These are phyloP conservation scores for Trichoderma harzianum DNA, from an alignment of 2,329 filamentous ascomycete genomes.

Conservation along the genomic window DNA sequence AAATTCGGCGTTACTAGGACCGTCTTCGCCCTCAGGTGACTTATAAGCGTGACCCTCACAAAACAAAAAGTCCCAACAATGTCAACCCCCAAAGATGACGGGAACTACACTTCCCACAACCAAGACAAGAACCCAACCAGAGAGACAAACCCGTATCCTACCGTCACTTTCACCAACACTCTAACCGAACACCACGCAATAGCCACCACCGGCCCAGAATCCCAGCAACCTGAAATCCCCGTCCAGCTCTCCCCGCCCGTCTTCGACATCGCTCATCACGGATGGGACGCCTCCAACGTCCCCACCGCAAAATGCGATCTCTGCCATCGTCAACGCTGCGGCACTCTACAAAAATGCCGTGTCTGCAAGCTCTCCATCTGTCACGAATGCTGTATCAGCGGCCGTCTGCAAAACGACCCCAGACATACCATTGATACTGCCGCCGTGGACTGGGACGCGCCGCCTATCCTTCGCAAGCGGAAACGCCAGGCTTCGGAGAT, in stretches of 20 bases:
- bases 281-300: constrained; percentile 24
- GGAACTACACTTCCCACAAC: neutral
- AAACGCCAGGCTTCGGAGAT: neutral
- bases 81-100: neutral
- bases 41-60: neutral
- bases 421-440: constrained; percentile 24
- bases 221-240: neutral
- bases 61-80: neutral
- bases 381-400: constrained; percentile 21
- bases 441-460: constrained; percentile 21
- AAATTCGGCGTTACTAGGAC: neutral
- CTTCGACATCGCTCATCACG: constrained; percentile 18
- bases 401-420: constrained; percentile 19
- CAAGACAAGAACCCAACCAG: neutral
- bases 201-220: neutral
- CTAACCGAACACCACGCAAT: neutral
- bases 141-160: neutral
- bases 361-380: constrained; percentile 28
- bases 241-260: neutral
- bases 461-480: neutral
- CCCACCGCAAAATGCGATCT: constrained; percentile 29
- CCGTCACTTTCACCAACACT: neutral
- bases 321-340: constrained; percentile 25
- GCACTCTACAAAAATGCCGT: constrained; percentile 26
- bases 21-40: neutral